phyloP scores from a whole-genome alignment of 768 basidiomycete genomes.

The Pleurotus tuoliensis region DNA sequence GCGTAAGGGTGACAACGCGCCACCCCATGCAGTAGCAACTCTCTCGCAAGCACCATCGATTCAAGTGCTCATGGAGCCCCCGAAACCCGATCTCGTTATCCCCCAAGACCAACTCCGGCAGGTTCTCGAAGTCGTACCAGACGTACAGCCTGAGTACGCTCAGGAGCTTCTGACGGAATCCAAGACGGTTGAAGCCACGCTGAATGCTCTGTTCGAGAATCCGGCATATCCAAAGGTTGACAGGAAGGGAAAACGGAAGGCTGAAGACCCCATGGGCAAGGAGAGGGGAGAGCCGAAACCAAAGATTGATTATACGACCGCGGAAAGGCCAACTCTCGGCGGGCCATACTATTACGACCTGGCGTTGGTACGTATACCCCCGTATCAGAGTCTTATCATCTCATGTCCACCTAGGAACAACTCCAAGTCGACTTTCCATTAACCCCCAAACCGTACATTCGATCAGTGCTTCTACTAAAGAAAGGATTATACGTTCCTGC shows the following conservation, averaged over 20 bases:
- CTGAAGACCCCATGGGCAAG: conserved; percentile 24
- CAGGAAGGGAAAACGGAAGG: conserved; percentile 31
- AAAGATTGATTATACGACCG: conserved; percentile 52
- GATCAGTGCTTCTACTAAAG: conserved; percentile 31
- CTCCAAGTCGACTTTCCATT: conserved; percentile 55
- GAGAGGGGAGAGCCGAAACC: conserved; percentile 26
- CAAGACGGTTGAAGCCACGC: conserved; percentile 45
- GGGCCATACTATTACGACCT: conserved; percentile 45
- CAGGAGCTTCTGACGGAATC: conserved; percentile 42
- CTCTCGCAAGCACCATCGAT: conserved; percentile 5
- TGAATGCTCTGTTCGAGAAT: conserved; percentile 63
- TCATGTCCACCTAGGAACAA: conserved; percentile 34
- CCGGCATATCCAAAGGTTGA: conserved; percentile 53
- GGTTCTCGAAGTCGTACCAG: conserved; percentile 67
- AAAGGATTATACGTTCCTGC: conserved; percentile 64
- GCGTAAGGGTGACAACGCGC: conserved; percentile 6
- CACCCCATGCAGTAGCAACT: not conserved
- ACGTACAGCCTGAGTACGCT: conserved; percentile 58
- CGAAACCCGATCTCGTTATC: conserved; percentile 19
- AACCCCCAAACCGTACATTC: conserved; percentile 54
- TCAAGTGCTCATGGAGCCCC: not conserved
- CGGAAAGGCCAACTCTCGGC: conserved; percentile 38
- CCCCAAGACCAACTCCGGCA: conserved; percentile 34
- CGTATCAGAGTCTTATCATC: conserved; percentile 3
- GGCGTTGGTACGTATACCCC: conserved; percentile 41